Percentiles rank a stretch among this genome's conserved stretches.
Conservation (phyloP, 2,329 filamentous ascomycete genomes). For the Trichoderma oligosporum region DNA sequence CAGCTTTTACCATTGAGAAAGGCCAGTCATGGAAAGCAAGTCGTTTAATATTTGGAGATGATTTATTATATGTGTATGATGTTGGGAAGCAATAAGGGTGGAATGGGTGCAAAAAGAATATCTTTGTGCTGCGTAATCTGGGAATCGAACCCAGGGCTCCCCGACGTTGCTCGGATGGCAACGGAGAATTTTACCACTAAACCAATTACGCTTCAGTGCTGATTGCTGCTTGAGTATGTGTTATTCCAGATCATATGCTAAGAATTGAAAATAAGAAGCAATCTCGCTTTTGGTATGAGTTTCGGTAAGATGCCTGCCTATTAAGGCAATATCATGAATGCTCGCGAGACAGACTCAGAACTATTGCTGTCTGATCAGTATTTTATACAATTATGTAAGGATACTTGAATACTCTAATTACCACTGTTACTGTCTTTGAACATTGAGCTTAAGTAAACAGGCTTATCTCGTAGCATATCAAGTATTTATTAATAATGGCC, state of each 20-base stretch:
- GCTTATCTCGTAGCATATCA: too few relatives aligned
- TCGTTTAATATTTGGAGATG: too few relatives aligned
- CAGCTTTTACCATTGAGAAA: background rate
- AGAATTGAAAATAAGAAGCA: background rate
- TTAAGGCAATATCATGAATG: too few relatives aligned
- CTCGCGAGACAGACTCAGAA: too few relatives aligned
- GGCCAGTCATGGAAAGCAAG: background rate
- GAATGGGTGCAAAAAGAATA: background rate
- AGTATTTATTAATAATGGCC: too few relatives aligned
- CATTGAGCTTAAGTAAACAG: too few relatives aligned
- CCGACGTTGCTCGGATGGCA: constrained; percentile 22
- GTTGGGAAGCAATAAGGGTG: background rate
- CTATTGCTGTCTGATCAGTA: too few relatives aligned
- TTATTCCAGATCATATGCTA: background rate
- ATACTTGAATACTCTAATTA: too few relatives aligned
- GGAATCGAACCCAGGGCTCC: constrained; percentile 24
- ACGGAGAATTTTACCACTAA: constrained; percentile 25
- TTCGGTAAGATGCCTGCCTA: background rate
- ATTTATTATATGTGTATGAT: too few relatives aligned
- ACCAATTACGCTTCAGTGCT: constrained; percentile 21
- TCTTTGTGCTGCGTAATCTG: constrained; percentile 19
- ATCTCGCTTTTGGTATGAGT: background rate
- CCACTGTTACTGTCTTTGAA: too few relatives aligned
- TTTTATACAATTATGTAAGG: too few relatives aligned
- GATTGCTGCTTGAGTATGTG: too few relatives aligned